Percentiles rank a stretch among this genome's conserved stretches.
Conservation (phyloP, 2,329 filamentous ascomycete genomes). For the Furcasterigmium furcatum region DNA sequence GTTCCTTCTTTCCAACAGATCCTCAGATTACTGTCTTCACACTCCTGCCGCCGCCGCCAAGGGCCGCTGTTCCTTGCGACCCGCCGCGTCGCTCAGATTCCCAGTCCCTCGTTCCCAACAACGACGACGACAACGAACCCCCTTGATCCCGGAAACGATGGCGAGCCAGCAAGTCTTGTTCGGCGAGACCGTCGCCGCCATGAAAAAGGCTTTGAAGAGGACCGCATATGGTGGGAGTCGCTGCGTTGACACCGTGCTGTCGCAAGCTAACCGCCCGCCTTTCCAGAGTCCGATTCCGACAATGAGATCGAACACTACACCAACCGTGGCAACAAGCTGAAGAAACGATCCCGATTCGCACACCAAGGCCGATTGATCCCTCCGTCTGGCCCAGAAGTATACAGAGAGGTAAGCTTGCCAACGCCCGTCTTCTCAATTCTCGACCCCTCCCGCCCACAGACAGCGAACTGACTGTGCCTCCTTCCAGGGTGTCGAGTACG, state of each 20-base stretch:
- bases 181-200: slow-evolving; percentile 62
- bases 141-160: slow-evolving; percentile 20
- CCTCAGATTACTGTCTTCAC: slow-evolving; percentile 9
- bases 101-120: background rate
- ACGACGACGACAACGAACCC: background rate
- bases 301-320: slow-evolving; percentile 65
- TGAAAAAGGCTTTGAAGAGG: slow-evolving; percentile 66
- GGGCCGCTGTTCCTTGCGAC: background rate
- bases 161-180: slow-evolving; percentile 58
- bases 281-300: slow-evolving; percentile 73
- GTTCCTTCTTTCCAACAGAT: slow-evolving; percentile 3
- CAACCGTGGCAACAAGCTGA: slow-evolving; percentile 77
- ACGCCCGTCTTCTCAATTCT: background rate
- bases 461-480: background rate
- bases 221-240: slow-evolving; percentile 53
- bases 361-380: slow-evolving; percentile 67
- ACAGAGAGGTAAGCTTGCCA: slow-evolving; percentile 59
- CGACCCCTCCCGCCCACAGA: background rate
- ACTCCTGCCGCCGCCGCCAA: slow-evolving; percentile 4
- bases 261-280: slow-evolving; percentile 12
- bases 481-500: slow-evolving; percentile 65
- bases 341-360: slow-evolving; percentile 70
- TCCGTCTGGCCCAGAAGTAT: slow-evolving; percentile 62
- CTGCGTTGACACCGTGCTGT: background rate
- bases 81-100: no score